These are phyloP conservation scores for Lasiosphaeriaceae sp. DNA, from an alignment of 495 filamentous ascomycete genomes.

Conservation along the genomic window DNA sequence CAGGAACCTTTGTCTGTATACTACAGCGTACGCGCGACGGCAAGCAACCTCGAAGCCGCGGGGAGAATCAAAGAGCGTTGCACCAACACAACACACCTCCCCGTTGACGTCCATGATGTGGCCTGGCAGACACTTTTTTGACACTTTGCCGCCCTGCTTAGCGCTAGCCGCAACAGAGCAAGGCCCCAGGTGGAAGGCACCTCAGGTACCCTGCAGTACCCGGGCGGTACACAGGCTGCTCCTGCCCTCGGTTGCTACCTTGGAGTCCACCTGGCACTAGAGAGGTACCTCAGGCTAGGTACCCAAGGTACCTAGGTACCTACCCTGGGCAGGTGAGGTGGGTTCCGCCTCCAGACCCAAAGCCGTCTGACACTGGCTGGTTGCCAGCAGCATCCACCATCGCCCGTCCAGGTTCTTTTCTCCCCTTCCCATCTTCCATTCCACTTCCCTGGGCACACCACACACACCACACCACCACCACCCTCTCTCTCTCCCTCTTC, in stretches of 20 bases:
- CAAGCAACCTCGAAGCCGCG: too few relatives aligned
- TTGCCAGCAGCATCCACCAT: slow-evolving; percentile 10
- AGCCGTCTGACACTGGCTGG: slow-evolving; percentile 18
- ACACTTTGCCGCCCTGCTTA: slow-evolving; percentile 19
- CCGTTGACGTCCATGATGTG: background rate
- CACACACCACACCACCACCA: background rate
- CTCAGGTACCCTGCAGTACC: slow-evolving; percentile 16
- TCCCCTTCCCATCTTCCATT: slow-evolving; percentile 21
- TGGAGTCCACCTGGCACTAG: background rate
- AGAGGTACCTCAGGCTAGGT: background rate
- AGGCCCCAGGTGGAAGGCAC: background rate
- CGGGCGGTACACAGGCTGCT: slow-evolving; percentile 12
- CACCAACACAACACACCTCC: background rate
- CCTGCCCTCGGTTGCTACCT: slow-evolving; percentile 1
- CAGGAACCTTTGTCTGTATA: too few relatives aligned
- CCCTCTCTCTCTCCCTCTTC: slow-evolving; percentile 9
- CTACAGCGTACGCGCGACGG: too few relatives aligned
- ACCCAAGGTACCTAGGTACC: background rate
- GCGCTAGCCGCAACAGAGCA: slow-evolving; percentile 23
- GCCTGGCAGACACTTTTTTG: background rate
- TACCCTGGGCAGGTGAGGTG: background rate
- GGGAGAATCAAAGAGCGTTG: too few relatives aligned
- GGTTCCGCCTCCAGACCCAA: slow-evolving; percentile 20
- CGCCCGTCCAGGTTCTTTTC: slow-evolving; percentile 24
- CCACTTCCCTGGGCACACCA: slow-evolving; percentile 18